Base-by-base conservation (phyloP, 495 filamentous ascomycete genomes). In the Neurospora cerealis region DNA sequence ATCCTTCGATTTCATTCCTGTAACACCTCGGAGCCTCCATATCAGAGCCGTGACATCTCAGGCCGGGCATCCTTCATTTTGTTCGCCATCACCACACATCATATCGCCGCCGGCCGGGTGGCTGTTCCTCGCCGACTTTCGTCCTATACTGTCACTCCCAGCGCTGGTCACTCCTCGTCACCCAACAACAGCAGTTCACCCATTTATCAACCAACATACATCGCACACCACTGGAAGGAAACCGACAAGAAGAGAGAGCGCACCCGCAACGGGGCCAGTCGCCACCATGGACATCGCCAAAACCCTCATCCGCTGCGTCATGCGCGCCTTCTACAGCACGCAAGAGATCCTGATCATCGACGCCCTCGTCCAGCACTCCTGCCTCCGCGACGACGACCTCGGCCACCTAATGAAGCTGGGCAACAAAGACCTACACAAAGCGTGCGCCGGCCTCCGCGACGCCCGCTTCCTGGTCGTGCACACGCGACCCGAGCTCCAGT, bases 291-390 rank as follows among this genome's bases (percentile, higher is more conserved):
- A 97, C 80, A 87, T 96, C 69, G 93, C 94, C 41, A 92, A 93
- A 80, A 90, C 91, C 17, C 91, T 99, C 75, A 90, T 98, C 72
- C 93, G 94, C 80, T 95, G 89, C 77, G 91, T 95, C 71, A 91
- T 90, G 73, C 95, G 96, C 79, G 91, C 94, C 72, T 98, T 99
- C 87, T 97, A 97, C 85, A 89, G 94, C 71, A 94, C 91, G 69
- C 89, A 94, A 73, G 92, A 97, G 77, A 91, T 97, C 74, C 88
- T 98, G 37, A 89, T 97, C 21, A 83, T 99, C 41, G 96, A 99
- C 87, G 94, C 96, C 72, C 88, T 99, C 70, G 90, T 96, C 77
- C 89, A 94, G 42, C 96, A 99, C 84, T 93, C 92, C 74, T 92
- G 93, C 54, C 86, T 98, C 24, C 91, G 92, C 76, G 93, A 96